These are phyloP conservation scores for Pseudogymnoascus sp. DNA, from an alignment of 2,329 filamentous ascomycete genomes.

Conservation along the genomic window DNA sequence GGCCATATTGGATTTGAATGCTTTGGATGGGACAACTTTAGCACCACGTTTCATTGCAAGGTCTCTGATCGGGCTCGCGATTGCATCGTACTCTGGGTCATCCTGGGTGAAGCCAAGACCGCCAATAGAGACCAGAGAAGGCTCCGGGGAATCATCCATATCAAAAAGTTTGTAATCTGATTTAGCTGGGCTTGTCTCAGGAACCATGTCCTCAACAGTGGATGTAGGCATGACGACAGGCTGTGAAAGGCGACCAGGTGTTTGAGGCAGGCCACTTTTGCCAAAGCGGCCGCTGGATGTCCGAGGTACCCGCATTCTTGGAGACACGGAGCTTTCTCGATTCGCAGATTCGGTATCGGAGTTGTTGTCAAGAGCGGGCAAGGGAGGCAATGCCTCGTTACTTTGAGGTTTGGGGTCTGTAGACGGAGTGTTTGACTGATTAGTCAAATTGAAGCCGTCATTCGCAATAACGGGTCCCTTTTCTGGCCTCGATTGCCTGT, in stretches of 20 bases:
- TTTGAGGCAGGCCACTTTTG: background rate
- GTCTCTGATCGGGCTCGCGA: background rate
- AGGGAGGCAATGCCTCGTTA: background rate
- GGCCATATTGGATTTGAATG: background rate
- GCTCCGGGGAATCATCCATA: conserved; percentile 15
- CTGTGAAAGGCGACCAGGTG: background rate
- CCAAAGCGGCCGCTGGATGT: conserved; percentile 1
- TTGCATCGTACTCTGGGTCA: conserved; percentile 1
- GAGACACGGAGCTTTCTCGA: background rate
- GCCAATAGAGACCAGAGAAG: conserved; percentile 12
- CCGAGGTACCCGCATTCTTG: background rate
- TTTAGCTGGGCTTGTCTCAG: conserved; percentile 27
- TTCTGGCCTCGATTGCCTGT: background rate
- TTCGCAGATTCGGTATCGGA: background rate
- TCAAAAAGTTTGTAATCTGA: conserved; percentile 14
- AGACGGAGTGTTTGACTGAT: conserved; percentile 3
- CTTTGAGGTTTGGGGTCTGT: background rate
- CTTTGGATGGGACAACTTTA: background rate
- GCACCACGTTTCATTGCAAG: background rate
- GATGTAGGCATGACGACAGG: background rate
- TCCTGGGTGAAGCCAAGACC: conserved; percentile 26
- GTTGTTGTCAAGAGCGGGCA: background rate
- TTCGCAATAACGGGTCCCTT: background rate
- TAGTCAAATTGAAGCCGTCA: background rate
- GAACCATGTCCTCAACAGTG: conserved; percentile 18